Percentiles rank a stretch among this genome's conserved stretches.
Evolutionary conservation across 331 rosid species (phyloP).

Genomic region (Acacia pycnantha): DNA sequence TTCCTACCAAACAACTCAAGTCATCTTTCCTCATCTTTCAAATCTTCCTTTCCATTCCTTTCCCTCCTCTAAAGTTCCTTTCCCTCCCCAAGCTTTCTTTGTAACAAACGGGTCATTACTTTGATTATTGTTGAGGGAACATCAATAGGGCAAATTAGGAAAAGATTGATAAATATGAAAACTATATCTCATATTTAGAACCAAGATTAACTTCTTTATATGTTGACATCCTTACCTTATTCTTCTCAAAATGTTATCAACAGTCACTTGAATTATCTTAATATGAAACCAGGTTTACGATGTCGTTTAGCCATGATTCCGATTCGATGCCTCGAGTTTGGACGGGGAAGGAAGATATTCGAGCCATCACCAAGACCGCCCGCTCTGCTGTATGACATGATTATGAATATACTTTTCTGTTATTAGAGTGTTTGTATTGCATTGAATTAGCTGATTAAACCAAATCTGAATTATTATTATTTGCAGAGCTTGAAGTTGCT

Average conservation of each 20-base stretch:
- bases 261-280: conserved; percentile 28
- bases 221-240: background rate
- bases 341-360: conserved; percentile 94
- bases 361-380: conserved; percentile 91
- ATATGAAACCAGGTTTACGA: conserved; percentile 69
- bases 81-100: no score
- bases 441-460: conserved; percentile 12
- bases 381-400: conserved; percentile 72
- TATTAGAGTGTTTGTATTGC: conserved; percentile 4
- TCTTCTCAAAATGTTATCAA: conserved; percentile 4
- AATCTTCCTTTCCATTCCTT: no score
- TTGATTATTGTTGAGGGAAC: no score
- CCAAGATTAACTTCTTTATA: no score
- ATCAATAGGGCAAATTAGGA: no score
- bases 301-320: conserved; percentile 87
- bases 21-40: no score
- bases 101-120: no score
- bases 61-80: no score
- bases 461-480: conserved; percentile 5
- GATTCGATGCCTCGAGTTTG: conserved; percentile 98
- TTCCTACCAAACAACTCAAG: no score
- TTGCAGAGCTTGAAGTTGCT: conserved; percentile 90
- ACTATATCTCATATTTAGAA: no score
- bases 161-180: no score
- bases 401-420: conserved; percentile 3